A percentile compares a stretch with the other conserved stretches of the same genome.
These are phyloP conservation scores for Cetradonia linearis DNA, from an alignment of 495 filamentous ascomycete genomes.

Conservation along the genomic window DNA sequence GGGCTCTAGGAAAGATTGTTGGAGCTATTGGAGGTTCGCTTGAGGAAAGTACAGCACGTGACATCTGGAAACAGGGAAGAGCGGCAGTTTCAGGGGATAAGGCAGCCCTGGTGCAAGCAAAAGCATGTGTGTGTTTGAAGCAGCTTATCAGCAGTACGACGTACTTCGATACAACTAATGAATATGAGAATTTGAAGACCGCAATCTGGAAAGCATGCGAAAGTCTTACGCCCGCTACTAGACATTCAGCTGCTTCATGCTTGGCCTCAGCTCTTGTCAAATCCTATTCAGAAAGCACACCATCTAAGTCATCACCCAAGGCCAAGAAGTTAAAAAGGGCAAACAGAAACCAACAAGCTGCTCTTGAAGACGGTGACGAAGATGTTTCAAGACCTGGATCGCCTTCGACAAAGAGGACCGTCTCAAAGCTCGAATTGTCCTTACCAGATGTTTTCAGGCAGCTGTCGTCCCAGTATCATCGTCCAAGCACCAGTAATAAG, in stretches of 20 bases:
- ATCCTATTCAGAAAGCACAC: conserved; percentile 56
- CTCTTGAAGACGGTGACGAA: conserved; percentile 68
- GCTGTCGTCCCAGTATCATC: conserved; percentile 72
- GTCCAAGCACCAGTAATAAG: conserved; percentile 68
- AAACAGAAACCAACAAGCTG: conserved; percentile 54
- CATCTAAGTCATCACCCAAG: conserved; percentile 47
- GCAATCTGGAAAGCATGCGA: conserved; percentile 79
- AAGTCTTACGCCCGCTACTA: conserved; percentile 57
- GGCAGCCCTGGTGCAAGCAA: conserved; percentile 66
- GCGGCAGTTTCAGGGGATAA: conserved; percentile 70
- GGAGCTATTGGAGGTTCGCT: conserved; percentile 61
- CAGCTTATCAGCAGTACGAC: conserved; percentile 57
- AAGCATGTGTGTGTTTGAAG: conserved; percentile 72
- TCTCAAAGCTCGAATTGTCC: conserved; percentile 58
- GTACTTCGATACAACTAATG: conserved; percentile 80
- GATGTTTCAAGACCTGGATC: conserved; percentile 63
- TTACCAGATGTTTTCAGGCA: conserved; percentile 72
- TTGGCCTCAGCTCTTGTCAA: conserved; percentile 70
- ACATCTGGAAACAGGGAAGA: conserved; percentile 87
- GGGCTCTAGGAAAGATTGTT: conserved; percentile 63
- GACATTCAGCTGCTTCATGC: conserved; percentile 81
- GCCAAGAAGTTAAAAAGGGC: conserved; percentile 64
- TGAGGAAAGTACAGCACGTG: conserved; percentile 76
- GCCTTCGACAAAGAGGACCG: conserved; percentile 58
- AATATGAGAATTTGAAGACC: conserved; percentile 77